Evolutionary conservation across 371 early-diverging fungal species (phyloP).

Genomic region (Nematocida displodere): DNA sequence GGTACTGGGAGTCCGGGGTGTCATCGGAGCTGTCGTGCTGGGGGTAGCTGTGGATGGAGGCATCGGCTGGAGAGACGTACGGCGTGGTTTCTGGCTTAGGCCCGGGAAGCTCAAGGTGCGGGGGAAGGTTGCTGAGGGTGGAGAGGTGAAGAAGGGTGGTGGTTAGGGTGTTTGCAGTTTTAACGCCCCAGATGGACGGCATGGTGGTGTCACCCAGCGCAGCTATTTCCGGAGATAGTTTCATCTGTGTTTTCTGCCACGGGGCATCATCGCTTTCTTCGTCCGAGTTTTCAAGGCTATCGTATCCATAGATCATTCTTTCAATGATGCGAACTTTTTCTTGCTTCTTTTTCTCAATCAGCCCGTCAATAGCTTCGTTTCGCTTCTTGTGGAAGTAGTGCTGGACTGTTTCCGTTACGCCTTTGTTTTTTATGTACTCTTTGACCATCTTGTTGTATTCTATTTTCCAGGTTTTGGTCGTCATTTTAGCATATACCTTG

Average conservation of each 20-base stretch:
- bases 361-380: slow-evolving; percentile 10
- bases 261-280: slow-evolving; percentile 14
- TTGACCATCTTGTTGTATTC: slow-evolving; percentile 51
- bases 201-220: slow-evolving; percentile 15
- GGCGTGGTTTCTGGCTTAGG: slow-evolving; percentile 40
- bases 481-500: slow-evolving; percentile 45
- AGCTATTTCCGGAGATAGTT: slow-evolving; percentile 11
- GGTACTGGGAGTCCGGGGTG: background rate
- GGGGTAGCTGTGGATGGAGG: background rate
- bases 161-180: slow-evolving; percentile 25
- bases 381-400: slow-evolving; percentile 44
- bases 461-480: slow-evolving; percentile 45
- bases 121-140: slow-evolving; percentile 38
- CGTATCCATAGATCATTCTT: slow-evolving; percentile 54
- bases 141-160: slow-evolving; percentile 37
- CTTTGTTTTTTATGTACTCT: slow-evolving; percentile 50
- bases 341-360: slow-evolving; percentile 49
- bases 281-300: slow-evolving; percentile 40
- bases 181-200: slow-evolving; percentile 10
- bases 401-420: slow-evolving; percentile 26
- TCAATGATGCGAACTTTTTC: slow-evolving; percentile 45
- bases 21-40: background rate
- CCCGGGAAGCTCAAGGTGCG: slow-evolving; percentile 49
- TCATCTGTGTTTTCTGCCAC: background rate
- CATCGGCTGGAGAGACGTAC: background rate